Percentiles rank a stretch among this genome's conserved stretches.
Conservation (phyloP, 495 filamentous ascomycete genomes). For the Xylaria palmicola region DNA sequence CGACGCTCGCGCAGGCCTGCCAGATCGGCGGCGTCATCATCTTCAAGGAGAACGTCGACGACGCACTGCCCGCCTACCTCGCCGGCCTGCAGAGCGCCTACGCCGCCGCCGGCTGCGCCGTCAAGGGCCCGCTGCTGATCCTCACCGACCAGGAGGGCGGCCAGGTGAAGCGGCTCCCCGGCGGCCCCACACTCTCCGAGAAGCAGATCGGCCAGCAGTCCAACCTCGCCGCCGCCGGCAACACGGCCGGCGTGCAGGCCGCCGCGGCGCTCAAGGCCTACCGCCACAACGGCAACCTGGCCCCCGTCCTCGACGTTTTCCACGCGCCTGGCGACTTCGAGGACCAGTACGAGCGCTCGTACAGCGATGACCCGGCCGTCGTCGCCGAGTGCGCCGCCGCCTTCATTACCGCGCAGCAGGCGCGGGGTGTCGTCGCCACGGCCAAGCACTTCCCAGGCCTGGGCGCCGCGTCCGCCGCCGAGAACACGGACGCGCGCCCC, state of each 20-base stretch:
- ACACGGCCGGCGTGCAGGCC: constrained; percentile 27
- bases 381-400: constrained; percentile 27
- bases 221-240: constrained; percentile 24
- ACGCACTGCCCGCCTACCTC: constrained; percentile 23
- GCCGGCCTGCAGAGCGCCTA: constrained; percentile 30
- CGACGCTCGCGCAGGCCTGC: constrained; percentile 30
- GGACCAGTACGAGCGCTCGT: constrained; percentile 33
- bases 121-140: constrained; percentile 32
- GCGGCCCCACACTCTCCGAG: constrained; percentile 32
- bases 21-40: constrained; percentile 38
- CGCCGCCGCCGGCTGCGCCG: constrained; percentile 22
- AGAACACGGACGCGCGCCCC: constrained; percentile 35
- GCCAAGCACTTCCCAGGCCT: constrained; percentile 39
- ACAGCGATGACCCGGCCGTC: constrained; percentile 25
- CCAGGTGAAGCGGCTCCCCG: constrained; percentile 31
- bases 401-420: constrained; percentile 34
- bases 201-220: constrained; percentile 30
- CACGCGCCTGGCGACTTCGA: constrained; percentile 32
- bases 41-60: constrained; percentile 37
- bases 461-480: constrained; percentile 20
- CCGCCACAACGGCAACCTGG: constrained; percentile 34
- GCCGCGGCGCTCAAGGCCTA: constrained; percentile 23
- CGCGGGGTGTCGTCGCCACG: constrained; percentile 34
- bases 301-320: constrained; percentile 35
- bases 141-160: constrained; percentile 44